Base-by-base conservation (phyloP, 2,329 filamentous ascomycete genomes). In the Onygenales sp. region DNA sequence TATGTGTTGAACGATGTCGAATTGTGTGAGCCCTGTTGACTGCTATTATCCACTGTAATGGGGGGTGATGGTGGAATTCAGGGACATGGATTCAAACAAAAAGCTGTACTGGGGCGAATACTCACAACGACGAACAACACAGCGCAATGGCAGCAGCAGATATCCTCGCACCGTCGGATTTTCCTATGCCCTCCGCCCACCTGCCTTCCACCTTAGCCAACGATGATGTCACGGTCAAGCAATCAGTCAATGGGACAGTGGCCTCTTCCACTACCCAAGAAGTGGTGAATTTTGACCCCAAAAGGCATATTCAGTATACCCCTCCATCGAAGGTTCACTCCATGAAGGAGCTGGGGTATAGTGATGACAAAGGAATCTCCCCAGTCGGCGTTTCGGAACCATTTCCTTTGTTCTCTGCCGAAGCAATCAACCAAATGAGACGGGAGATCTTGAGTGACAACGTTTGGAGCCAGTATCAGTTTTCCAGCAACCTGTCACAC, bases 331-430 rank as follows among this genome's bases (percentile, higher is more conserved):
- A 78, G 57, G 69, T 80, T 44, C 68, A 80, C 59, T 79, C 73
- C 14, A 86, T 86, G 82, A 74, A 78, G 60, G 82, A 85, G 35
- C 71, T 85, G 50, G 81, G 79, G 2, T 78, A 79, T 42, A 63
- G 73, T 2, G 73, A 79, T 38, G 73, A 75, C 53, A 73, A 70
- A 49, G 83, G 82, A 4, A 74, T 86, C 31, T 86, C 84, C 1
- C 76, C 76, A 1, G 72, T 82, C 48, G 84, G 82, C 10, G 82
- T 84, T 50, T 84, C 82, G 0, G 79, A 85, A 54, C 82, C 83
- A 0, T 86, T 86, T 64, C 73, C 74, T 3, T 73, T 86, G 27
- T 86, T 86, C 66, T 79, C 79, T 9, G 62, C 74, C 35, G 80
- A 84, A 46, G 82, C 83, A 2, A 74, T 86, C 50, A 68, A 78